Conservation (phyloP, 2,329 filamentous ascomycete species). For the Xylogone sp. region DNA sequence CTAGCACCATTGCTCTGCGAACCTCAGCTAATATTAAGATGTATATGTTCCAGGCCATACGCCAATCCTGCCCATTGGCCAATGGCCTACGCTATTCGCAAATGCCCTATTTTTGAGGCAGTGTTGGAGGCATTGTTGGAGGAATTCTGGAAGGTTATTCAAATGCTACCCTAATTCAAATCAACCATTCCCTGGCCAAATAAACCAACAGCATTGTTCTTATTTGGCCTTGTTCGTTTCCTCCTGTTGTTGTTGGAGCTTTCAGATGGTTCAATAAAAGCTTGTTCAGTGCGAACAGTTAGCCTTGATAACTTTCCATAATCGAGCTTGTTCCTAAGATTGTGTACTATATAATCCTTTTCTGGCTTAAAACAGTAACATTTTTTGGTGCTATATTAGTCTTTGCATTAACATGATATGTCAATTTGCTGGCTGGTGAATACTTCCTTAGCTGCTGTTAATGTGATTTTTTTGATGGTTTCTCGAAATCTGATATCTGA, state of each 20-base stretch:
- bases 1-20: no score
- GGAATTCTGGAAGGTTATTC: neutral
- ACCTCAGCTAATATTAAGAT: neutral
- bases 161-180: neutral
- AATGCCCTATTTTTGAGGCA: neutral
- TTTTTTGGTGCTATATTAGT: neutral
- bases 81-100: neutral
- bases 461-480: neutral
- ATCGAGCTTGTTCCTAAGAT: neutral
- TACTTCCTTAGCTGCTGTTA: neutral
- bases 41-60: neutral
- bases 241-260: neutral
- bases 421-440: neutral
- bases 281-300: neutral
- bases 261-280: neutral
- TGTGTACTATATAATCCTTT: slow-evolving; percentile 1
- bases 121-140: neutral
- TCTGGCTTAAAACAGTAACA: neutral
- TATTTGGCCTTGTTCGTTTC: neutral
- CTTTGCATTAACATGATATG: slow-evolving; percentile 1
- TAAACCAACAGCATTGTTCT: neutral
- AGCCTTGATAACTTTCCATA: neutral
- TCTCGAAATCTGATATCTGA: slow-evolving; percentile 2
- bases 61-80: neutral
- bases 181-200: neutral